A percentile compares a stretch with the other conserved stretches of the same genome.
phyloP scores from a whole-genome alignment of 192 early-diverging fungal genomes.

The Coemansia sp. region DNA sequence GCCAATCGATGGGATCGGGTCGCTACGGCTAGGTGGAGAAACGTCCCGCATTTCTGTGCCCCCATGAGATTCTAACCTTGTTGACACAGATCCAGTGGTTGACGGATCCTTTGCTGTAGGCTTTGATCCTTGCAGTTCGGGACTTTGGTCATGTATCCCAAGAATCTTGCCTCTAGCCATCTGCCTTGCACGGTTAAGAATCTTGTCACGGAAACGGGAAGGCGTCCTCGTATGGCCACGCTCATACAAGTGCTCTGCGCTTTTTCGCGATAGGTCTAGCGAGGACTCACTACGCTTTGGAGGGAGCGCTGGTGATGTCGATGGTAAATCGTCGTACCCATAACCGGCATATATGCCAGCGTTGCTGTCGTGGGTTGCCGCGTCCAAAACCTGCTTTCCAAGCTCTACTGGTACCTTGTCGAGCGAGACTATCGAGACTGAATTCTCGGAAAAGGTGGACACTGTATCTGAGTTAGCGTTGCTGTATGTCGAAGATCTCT shows the following conservation, averaged over 20 bases:
- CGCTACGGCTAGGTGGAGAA: constrained; percentile 4
- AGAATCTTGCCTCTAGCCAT: constrained; percentile 37
- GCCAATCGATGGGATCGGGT: not conserved
- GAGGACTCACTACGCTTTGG: constrained; percentile 7
- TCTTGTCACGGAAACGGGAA: constrained; percentile 42
- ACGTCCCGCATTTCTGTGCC: not conserved
- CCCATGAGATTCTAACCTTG: not conserved
- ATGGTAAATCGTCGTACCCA: not conserved
- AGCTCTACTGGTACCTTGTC: not conserved
- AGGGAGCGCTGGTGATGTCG: not conserved
- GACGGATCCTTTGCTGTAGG: not conserved
- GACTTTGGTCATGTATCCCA: constrained; percentile 13
- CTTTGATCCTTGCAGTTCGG: not conserved
- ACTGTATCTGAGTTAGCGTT: not conserved
- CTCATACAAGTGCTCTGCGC: not conserved
- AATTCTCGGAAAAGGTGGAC: constrained; percentile 4
- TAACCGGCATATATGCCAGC: not conserved
- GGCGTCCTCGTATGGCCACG: constrained; percentile 27
- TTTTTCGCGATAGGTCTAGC: constrained; percentile 7
- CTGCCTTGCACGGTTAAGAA: constrained; percentile 38
- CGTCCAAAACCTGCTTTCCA: not conserved
- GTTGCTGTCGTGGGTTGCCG: not conserved
- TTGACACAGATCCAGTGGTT: not conserved
- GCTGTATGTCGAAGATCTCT: not conserved
- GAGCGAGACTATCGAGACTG: not conserved